Conservation (phyloP, 768 basidiomycete genomes). For the Psilocybe azurescens region DNA sequence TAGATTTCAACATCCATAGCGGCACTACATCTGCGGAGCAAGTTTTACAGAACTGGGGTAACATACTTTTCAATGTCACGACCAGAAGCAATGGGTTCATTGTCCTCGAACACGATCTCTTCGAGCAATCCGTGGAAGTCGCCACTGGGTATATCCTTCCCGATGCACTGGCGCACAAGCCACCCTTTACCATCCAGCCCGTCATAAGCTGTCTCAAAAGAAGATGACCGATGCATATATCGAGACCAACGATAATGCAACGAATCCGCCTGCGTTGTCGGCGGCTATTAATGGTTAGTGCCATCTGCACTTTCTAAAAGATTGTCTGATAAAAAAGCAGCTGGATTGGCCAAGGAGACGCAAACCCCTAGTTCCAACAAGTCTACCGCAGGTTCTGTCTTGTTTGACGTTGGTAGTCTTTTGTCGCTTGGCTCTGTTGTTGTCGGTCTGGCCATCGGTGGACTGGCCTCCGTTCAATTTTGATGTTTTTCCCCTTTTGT, state of each 20-base stretch:
- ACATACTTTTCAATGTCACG: slow-evolving; percentile 68
- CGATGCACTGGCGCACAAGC: slow-evolving; percentile 70
- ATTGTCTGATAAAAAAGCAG: background rate
- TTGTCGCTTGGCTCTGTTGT: slow-evolving; percentile 5
- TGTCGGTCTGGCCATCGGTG: slow-evolving; percentile 6
- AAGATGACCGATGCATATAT: slow-evolving; percentile 73
- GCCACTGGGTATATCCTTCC: slow-evolving; percentile 89
- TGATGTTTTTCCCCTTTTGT: background rate
- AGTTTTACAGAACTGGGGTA: slow-evolving; percentile 74
- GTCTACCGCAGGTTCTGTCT: slow-evolving; percentile 4
- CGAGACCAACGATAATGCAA: slow-evolving; percentile 78
- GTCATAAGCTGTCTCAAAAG: slow-evolving; percentile 73
- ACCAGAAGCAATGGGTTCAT: slow-evolving; percentile 79
- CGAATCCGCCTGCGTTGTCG: slow-evolving; percentile 53
- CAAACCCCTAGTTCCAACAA: background rate
- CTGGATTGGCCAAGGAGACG: background rate
- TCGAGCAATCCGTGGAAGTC: slow-evolving; percentile 83
- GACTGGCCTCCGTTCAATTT: slow-evolving; percentile 3
- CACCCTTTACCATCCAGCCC: slow-evolving; percentile 74
- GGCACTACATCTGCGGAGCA: slow-evolving; percentile 61
- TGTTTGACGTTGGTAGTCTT: background rate
- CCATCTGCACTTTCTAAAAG: background rate
- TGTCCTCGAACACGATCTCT: slow-evolving; percentile 86
- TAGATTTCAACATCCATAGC: slow-evolving; percentile 83
- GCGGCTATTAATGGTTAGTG: slow-evolving; percentile 24